Evolutionary conservation across 2,329 filamentous ascomycete species (phyloP).

Genomic region (Spiromastix sp.): DNA sequence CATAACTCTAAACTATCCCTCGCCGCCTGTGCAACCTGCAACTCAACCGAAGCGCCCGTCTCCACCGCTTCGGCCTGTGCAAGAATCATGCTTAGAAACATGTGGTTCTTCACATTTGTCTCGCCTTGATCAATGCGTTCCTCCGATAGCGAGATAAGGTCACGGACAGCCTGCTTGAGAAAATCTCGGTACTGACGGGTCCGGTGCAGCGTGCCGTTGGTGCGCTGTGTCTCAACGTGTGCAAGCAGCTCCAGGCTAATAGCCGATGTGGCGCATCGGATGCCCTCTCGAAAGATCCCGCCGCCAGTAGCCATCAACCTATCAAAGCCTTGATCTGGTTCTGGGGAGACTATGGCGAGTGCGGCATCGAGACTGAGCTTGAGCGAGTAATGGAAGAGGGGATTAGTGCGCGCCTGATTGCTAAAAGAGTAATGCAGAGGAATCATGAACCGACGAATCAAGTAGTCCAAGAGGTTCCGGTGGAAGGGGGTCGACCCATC

Average conservation of each 20-base stretch:
- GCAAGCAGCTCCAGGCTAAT: slow-evolving; percentile 39
- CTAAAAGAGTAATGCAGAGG: slow-evolving; percentile 33
- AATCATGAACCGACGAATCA: slow-evolving; percentile 41
- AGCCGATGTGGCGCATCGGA: slow-evolving; percentile 31
- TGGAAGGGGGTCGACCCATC: slow-evolving; percentile 27
- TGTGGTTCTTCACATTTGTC: slow-evolving; percentile 17
- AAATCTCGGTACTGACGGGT: slow-evolving; percentile 8
- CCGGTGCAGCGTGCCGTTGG: slow-evolving; percentile 7
- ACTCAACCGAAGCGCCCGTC: slow-evolving; percentile 6
- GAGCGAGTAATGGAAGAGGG: slow-evolving; percentile 11
- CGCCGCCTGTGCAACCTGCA: slow-evolving; percentile 9
- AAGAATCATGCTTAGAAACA: slow-evolving; percentile 14
- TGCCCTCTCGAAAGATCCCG: slow-evolving; percentile 33
- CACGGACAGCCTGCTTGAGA: slow-evolving; percentile 12
- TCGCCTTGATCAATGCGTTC: slow-evolving; percentile 15
- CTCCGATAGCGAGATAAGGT: slow-evolving; percentile 7
- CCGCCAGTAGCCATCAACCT: slow-evolving; percentile 29
- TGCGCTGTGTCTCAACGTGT: slow-evolving; percentile 24
- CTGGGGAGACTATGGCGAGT: too few species aligned
- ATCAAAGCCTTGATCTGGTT: slow-evolving; percentile 24
- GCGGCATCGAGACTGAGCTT: slow-evolving; percentile 14
- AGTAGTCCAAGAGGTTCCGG: slow-evolving; percentile 40
- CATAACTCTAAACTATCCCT: slow-evolving; percentile 13
- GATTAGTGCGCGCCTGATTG: slow-evolving; percentile 10
- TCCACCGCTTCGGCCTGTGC: slow-evolving; percentile 10